Evolutionary conservation across 2,329 filamentous ascomycete genomes (phyloP).

Genomic region (Colletotrichum gigasporum): DNA sequence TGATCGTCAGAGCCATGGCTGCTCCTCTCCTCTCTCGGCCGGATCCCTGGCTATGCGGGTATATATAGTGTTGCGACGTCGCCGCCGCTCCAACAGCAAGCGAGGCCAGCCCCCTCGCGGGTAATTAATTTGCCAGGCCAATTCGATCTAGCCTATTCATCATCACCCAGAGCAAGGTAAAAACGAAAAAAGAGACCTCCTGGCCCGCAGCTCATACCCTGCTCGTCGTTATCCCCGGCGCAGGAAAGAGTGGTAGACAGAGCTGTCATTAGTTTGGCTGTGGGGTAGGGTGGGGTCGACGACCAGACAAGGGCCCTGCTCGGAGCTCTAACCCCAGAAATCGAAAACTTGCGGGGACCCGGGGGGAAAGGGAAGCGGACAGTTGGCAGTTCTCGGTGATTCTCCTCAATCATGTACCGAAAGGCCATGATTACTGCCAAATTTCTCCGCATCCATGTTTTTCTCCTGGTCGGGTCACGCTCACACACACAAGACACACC

Average conservation of each 20-base stretch:
- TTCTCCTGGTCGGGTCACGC: not conserved
- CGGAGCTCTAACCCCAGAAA: slow-evolving; percentile 14
- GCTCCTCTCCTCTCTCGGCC: too few species aligned
- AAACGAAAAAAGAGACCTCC: not conserved
- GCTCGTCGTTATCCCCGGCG: too few species aligned
- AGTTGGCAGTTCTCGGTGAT: slow-evolving; percentile 15
- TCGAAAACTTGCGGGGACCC: slow-evolving; percentile 2
- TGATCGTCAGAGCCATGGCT: too few species aligned
- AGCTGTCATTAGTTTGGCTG: too few species aligned
- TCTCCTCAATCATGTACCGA: slow-evolving; percentile 26
- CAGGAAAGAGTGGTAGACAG: too few species aligned
- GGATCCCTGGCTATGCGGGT: too few species aligned
- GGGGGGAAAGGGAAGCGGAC: not conserved
- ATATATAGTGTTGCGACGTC: too few species aligned
- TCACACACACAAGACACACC: not conserved
- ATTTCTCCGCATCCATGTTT: slow-evolving; percentile 20
- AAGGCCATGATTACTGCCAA: not conserved
- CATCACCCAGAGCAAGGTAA: not conserved
- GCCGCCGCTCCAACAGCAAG: too few species aligned
- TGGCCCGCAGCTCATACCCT: too few species aligned
- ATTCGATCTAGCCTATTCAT: too few species aligned
- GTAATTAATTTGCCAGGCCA: too few species aligned
- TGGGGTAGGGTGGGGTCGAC: not conserved
- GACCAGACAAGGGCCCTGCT: not conserved
- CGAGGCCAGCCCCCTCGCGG: too few species aligned